phyloP scores from a whole-genome alignment of 116 monocot genomes.

The Zostera marina region DNA sequence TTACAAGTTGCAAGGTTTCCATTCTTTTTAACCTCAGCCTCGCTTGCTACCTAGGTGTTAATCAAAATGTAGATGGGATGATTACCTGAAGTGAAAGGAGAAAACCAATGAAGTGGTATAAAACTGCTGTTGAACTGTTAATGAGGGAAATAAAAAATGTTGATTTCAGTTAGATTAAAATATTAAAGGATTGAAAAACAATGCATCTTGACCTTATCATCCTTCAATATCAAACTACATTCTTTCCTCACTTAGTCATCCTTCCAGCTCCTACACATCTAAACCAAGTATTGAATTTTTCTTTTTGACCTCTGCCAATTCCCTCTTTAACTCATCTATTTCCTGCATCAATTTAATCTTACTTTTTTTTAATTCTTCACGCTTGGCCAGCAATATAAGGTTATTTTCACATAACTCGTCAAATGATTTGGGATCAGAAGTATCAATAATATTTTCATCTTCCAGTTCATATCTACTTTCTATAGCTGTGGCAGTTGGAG shows the following conservation, averaged over 20 bases:
- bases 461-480: neutral
- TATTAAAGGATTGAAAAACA: too few relatives aligned
- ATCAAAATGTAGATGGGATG: too few relatives aligned
- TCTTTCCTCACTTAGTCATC: neutral
- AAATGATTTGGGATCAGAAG: conserved; percentile 19
- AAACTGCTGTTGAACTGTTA: too few relatives aligned
- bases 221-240: too few relatives aligned
- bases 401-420: conserved; percentile 58
- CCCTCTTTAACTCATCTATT: conserved; percentile 25
- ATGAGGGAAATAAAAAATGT: too few relatives aligned
- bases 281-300: conserved; percentile 22
- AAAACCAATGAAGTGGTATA: too few relatives aligned
- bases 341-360: conserved; percentile 30
- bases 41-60: too few relatives aligned
- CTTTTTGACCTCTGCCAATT: conserved; percentile 25
- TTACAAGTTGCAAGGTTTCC: too few relatives aligned
- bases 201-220: too few relatives aligned
- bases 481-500: neutral
- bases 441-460: conserved; percentile 11
- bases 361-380: conserved; percentile 23
- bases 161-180: too few relatives aligned
- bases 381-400: conserved; percentile 36
- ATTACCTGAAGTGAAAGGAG: too few relatives aligned
- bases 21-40: too few relatives aligned
- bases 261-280: conserved; percentile 14